Evolutionary conservation across 1,284 basidiomycete genomes (phyloP), one percentile per base, ranked within the genome.

Genomic region (Irpex rosettiformis): DNA sequence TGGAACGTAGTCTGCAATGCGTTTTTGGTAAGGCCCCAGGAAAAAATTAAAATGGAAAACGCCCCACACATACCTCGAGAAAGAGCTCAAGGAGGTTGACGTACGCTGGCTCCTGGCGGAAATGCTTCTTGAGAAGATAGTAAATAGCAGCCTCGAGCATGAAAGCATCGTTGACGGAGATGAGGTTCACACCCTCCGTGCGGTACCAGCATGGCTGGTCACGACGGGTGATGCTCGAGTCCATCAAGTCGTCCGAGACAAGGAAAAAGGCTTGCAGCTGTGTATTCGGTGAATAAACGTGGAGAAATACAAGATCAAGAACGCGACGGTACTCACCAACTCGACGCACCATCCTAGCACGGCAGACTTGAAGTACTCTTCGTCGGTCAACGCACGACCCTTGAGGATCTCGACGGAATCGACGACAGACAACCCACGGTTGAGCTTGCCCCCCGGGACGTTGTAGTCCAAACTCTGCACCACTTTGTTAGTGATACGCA

Each of bases 181-280:
- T 89, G 74, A 89, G 87, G 56, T 87, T 88, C 58, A 99, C 87
- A 25, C 78, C 75, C 16, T 87, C 84, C 37, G 88, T 74, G 61
- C 85, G 83, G 79, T 96, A 99, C 93, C 94, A 99, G 77, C 96
- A 99, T 0, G 96, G 93, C 72, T 98, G 96, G n/a, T 93, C 91
- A n/a, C 96, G 88, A 43, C 97, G 91, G 4, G 96, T 99, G 67
- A 97, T 87, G 54, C 89, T 93, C 24, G 83, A 75, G 73, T 99
- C 97, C 96, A 98, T 99, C 73, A 99, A 96, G 74, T 99, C 96
- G 75, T 99, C 96, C 22, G 94, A 87, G 58, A 99, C 96, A 58
- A 99, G 85, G 85, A 98, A 98, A 78, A 92, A 98, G 0, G 95
- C 94, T 89, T 99, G 97, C 13, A 98, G 84, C 93, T 96, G n/a